Conservation (phyloP, 2,329 filamentous ascomycete species). For the Grosmannia penicillata region DNA sequence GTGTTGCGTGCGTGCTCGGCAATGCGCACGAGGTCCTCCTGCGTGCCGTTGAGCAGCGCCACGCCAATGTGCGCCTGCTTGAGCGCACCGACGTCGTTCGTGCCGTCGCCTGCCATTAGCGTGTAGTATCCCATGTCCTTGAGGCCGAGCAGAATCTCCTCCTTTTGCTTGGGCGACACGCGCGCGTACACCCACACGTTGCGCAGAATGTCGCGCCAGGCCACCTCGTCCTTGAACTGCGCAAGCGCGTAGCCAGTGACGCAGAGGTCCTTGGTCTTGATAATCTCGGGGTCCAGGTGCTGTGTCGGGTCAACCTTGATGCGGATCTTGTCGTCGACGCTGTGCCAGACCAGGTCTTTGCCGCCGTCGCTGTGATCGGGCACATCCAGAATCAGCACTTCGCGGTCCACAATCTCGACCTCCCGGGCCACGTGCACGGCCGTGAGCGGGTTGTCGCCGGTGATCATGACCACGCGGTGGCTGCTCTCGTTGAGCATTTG, state of each 20-base stretch:
- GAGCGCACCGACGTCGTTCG: conserved; percentile 91
- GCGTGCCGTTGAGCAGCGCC: conserved; percentile 86
- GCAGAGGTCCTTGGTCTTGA: conserved; percentile 81
- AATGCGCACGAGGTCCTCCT: conserved; percentile 80
- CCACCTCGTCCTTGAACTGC: conserved; percentile 71
- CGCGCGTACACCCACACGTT: conserved; percentile 96
- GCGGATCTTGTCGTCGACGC: conserved; percentile 76
- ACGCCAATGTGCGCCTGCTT: conserved; percentile 98
- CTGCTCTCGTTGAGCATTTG: conserved; percentile 98
- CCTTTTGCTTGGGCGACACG: conserved; percentile 97
- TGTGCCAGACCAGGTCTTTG: conserved; percentile 80
- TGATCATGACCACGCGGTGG: conserved; percentile 98
- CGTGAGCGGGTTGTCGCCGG: conserved; percentile 92
- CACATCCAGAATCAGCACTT: conserved; percentile 86
- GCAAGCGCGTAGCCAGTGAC: conserved; percentile 87
- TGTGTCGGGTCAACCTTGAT: conserved; percentile 75
- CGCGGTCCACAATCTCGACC: conserved; percentile 94
- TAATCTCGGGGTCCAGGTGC: conserved; percentile 64
- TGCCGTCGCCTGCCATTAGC: conserved; percentile 96
- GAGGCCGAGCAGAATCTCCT: conserved; percentile 90
- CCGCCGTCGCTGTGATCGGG: conserved; percentile 76
- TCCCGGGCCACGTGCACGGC: conserved; percentile 90
- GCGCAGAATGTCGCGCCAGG: conserved; percentile 63
- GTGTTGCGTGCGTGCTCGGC: conserved; percentile 86
- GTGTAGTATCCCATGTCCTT: conserved; percentile 97